Evolutionary conservation across 169 alveolate genomes (phyloP).

Genomic region (Plasmodium inui): DNA sequence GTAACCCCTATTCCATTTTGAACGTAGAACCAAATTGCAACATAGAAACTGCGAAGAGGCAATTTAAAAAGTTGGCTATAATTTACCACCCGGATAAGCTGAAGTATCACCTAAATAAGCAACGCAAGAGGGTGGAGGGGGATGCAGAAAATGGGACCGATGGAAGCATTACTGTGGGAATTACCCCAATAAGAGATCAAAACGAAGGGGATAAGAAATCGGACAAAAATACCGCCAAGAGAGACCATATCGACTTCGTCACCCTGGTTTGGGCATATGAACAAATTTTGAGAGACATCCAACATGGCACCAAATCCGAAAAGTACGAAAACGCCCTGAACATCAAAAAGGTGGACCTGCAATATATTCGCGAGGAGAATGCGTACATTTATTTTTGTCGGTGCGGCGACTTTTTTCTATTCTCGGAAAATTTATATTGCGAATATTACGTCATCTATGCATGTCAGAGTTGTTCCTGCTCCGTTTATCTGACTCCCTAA

Average conservation of each 20-base stretch:
- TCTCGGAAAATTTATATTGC: constrained; percentile 37
- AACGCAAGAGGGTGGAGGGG: not conserved
- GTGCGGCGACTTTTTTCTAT: constrained; percentile 62
- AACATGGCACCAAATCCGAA: constrained; percentile 28
- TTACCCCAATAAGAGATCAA: not conserved
- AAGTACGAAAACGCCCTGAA: constrained; percentile 59
- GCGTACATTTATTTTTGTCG: constrained; percentile 50
- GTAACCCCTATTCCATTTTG: constrained; percentile 54
- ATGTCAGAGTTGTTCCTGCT: constrained; percentile 71
- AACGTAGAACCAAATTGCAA: constrained; percentile 47
- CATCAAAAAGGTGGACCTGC: constrained; percentile 38
- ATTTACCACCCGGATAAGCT: constrained; percentile 63
- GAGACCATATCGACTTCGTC: constrained; percentile 33
- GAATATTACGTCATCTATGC: constrained; percentile 48
- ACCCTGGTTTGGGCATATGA: constrained; percentile 71
- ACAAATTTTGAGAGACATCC: constrained; percentile 51
- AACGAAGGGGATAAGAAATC: not conserved
- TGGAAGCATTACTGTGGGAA: not conserved
- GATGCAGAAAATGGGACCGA: not conserved
- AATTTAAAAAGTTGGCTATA: constrained; percentile 60
- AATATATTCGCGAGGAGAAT: constrained; percentile 42
- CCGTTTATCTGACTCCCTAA: constrained; percentile 56
- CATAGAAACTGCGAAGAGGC: constrained; percentile 43
- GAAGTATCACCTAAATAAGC: constrained; percentile 22
- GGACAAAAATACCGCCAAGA: not conserved